Evolutionary conservation across 2,329 filamentous ascomycete genomes (phyloP), one percentile per base, ranked within the genome.

Genomic region (Coniella lustricola): DNA sequence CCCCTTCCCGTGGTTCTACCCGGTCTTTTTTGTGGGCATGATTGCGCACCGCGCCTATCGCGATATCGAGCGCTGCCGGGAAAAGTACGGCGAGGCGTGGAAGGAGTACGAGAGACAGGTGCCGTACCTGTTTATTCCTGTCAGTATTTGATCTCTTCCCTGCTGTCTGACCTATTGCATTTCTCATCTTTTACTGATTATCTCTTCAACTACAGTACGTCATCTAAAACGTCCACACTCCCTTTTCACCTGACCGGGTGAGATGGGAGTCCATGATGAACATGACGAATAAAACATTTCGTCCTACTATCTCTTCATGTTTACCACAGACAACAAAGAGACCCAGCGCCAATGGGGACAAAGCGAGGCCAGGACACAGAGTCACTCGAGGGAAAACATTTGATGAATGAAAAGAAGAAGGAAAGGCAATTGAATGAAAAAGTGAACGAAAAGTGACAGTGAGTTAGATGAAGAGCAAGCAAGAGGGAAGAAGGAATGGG

Each of bases 1-100:
- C 61, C 87, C 87, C 0, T 90, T 91, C 68, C 88, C 88, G 1
- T 94, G 88, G 87, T 93, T 94, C 67, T 91, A 94, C 63, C 85
- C 87, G 0, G 66, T 86, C 32, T 94, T 94, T 72, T 94, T 94
- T 64, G 72, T 74, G 16, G 68, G 69, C 57, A 91, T 91, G 87
- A 91, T 93, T 60, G 73, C 81, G 9, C 88, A 94, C 65, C 84
- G 88, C 51, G 84, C 87, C 4, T 71, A 72, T 55, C 76, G 88
- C 52, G 88, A 94, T 62, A 87, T 90, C 52, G 74, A 85, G 63
- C 75, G 82, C 55, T 94, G 88, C 67, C 76, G 79, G 48, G 73
- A 73, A 58, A 90, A 87, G 73, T 94, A 94, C 66, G 87, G 87
- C 18, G 83, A 88, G 55, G 82, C 85, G 12, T 94, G 88, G 88